Base-by-base conservation (phyloP, 768 basidiomycete genomes). In the Amanita phalloides region DNA sequence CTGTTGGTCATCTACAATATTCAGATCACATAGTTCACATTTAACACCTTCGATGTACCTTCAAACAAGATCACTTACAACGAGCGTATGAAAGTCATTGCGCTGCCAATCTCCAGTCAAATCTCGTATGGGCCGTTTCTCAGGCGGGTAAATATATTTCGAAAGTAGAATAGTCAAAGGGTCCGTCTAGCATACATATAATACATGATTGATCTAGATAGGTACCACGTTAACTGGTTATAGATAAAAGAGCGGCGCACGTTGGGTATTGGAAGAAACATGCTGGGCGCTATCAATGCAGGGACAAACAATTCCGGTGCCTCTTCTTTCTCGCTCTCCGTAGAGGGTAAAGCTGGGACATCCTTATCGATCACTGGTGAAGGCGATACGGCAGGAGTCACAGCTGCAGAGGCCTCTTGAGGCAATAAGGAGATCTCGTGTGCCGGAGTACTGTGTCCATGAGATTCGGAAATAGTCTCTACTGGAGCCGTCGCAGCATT, bases 231-330 rank as follows among this genome's bases (percentile, higher is more conserved):
- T 42, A 85, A 69, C 53, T 71, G 66, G 64, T 70, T 65, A 17
- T 65, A 70, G 43, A 74, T 76, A 55, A 77, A 66, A 46, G 68
- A 68, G 58, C 59, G 68, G 78, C 86, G 79, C 76, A 91, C 89
- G 71, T 89, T 89, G 47, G 90, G 89, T 39, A 90, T 85, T n/a
- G 89, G 89, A 44, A 90, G 68, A 63, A 91, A 91, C 83, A 90
- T 84, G 32, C 81, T 84, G 32, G 88, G 82, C 26, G 78, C 65
- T 33, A 82, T 72, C 35, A 90, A 77, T 35, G 79, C 79, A 2
- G 87, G 86, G 25, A 87, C 69, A 62, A 80, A 82, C 20, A 86
- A 60, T 44, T 79, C 77, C 2, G 78, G 82, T 0, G 71, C 63
- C 55, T 76, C 77, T 17, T 79, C 78, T 20, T 69, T 66, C 9